A percentile compares a stretch with the other conserved stretches of the same genome.
phyloP scores from a whole-genome alignment of 306 rosid genomes.

The Vicia sativa region DNA sequence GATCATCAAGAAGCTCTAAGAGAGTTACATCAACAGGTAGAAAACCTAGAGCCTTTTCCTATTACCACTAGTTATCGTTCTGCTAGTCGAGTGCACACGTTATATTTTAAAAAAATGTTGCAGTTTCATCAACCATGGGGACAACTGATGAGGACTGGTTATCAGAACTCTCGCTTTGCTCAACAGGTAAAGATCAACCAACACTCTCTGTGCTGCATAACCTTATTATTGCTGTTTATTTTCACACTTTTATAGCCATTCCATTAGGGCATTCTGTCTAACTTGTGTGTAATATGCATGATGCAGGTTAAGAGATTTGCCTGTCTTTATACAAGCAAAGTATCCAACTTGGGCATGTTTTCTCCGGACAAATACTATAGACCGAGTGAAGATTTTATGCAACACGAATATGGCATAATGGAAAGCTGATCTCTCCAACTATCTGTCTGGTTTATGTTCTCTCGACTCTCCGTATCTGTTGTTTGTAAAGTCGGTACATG shows the following conservation, averaged over 20 bases:
- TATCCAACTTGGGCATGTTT: conserved; percentile 77
- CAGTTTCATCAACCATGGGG: conserved; percentile 97
- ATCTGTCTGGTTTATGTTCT: background rate
- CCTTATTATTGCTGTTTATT: no score
- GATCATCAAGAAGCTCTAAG: conserved; percentile 72
- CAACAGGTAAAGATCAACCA: conserved; percentile 67
- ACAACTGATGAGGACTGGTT: conserved; percentile 96
- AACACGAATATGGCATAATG: conserved; percentile 76
- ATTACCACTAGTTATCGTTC: conserved; percentile 15
- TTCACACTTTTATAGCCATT: no score
- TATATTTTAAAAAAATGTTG: conserved; percentile 28
- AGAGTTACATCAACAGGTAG: conserved; percentile 75
- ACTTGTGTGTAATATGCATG: background rate
- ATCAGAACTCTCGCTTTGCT: conserved; percentile 94
- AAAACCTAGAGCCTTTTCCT: background rate
- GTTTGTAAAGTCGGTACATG: background rate
- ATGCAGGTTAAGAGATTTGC: conserved; percentile 96
- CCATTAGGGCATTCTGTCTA: no score
- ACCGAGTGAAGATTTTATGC: conserved; percentile 96
- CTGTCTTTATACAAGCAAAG: conserved; percentile 88
- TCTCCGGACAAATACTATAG: conserved; percentile 92
- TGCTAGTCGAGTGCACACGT: background rate
- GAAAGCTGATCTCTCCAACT: conserved; percentile 25
- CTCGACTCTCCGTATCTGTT: background rate
- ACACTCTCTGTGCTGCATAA: no score